Percentiles rank a stretch among this genome's conserved stretches.
Evolutionary conservation across 306 rosid species (phyloP).

Genomic region (Vigna reflexopilosa): DNA sequence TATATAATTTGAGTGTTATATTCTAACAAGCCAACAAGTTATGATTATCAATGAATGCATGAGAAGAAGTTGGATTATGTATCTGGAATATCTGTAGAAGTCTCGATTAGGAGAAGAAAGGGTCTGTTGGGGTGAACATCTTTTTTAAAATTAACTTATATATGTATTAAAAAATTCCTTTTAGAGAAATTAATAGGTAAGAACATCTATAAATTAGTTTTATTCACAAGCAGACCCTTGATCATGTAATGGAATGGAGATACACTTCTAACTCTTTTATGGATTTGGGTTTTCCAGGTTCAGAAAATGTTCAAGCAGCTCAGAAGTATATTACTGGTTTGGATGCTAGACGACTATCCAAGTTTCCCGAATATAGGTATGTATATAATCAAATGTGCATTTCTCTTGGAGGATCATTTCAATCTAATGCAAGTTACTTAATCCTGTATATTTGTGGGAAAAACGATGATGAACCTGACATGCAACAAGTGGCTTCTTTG

Average conservation of each 20-base stretch:
- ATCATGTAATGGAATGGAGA: neutral
- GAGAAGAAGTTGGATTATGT: neutral
- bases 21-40: neutral
- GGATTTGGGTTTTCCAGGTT: slow-evolving; percentile 60
- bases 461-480: neutral
- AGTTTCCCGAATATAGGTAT: slow-evolving; percentile 83
- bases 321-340: slow-evolving; percentile 93
- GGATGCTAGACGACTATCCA: slow-evolving; percentile 92
- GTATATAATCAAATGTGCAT: slow-evolving; percentile 16
- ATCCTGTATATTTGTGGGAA: neutral
- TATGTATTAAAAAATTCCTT: too few relatives aligned
- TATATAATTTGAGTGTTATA: neutral
- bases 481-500: neutral
- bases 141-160: too few relatives aligned
- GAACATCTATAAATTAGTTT: too few relatives aligned
- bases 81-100: neutral
- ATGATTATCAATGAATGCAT: neutral
- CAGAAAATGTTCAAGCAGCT: slow-evolving; percentile 84
- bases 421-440: neutral
- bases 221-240: too few relatives aligned
- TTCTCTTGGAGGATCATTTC: neutral
- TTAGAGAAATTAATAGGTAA: too few relatives aligned
- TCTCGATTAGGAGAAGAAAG: neutral
- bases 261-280: slow-evolving; percentile 11
- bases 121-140: too few relatives aligned